Evolutionary conservation across 2,329 filamentous ascomycete species (phyloP), one percentile per base, ranked within the genome.

Genomic region (Parascedosporium putredinis): DNA sequence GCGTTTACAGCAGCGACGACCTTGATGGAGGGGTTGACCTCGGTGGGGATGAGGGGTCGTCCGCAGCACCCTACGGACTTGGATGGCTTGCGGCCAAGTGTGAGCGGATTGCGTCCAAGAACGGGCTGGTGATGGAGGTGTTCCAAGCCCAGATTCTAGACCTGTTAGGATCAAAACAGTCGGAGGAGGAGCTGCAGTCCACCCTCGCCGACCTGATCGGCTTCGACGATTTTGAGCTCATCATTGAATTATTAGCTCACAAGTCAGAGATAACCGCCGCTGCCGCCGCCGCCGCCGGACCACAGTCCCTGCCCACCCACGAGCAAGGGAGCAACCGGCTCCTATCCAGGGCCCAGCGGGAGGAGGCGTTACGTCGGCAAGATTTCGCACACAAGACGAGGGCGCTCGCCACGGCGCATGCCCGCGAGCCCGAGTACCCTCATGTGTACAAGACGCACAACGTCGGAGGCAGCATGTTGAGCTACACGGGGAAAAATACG

Each of bases 191-290:
- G 64, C 71, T 97, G n/a, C 91, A 97, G 64, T 90, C 89, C 61
- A 81, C 84, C 36, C 74, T 98, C 31, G 88, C 87, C 0, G 93
- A 98, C 58, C 79, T 96, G 40, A 74, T 98, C 53, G 93, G 94
- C 0, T 97, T 91, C 59, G 89, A 93, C 58, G 88, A 97, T 60
- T 73, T 98, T 16, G 91, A 98, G 56, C 83, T 98, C 58, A 84
- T 97, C 49, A 90, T 90, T 54, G 88, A 96, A 54, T 71, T 97
- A n/a, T 84, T 97, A 48, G 76, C 81, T 2, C 82, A 91, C 62
- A 80, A 89, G 48, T 70, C 76, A 47, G 78, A 86, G 43, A 79
- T 97, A 29, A 45, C 24, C 12, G 36, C 40, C 25, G 40, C 38
- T 40, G 24, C 47, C 10, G 40, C 48, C 2, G 25, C 45, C n/a